Percentiles rank a stretch among this genome's conserved stretches.
phyloP scores from a whole-genome alignment of 345 rosid genomes.

The Eucalyptus pauciflora region DNA sequence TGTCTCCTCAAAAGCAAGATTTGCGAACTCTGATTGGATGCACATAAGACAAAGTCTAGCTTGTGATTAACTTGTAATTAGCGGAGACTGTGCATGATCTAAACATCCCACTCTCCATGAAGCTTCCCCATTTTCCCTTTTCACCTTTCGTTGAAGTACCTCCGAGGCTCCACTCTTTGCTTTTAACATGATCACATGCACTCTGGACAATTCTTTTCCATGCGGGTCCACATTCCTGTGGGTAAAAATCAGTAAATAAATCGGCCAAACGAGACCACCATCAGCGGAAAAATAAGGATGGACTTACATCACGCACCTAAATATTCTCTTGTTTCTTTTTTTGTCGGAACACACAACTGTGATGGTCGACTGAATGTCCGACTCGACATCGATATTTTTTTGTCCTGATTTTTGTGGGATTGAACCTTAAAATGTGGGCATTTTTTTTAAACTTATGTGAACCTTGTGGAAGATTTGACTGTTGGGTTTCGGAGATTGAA shows the following conservation, averaged over 20 bases:
- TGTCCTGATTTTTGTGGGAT: background rate
- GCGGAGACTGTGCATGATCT: background rate
- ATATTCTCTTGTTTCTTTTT: background rate
- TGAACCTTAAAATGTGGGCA: background rate
- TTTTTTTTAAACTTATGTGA: background rate
- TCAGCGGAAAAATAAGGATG: background rate
- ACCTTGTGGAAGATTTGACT: background rate
- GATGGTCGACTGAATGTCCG: background rate
- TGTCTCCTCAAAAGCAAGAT: background rate
- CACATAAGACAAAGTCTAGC: background rate
- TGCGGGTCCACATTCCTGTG: background rate
- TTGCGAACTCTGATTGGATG: background rate
- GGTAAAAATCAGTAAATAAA: background rate
- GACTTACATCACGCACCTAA: background rate
- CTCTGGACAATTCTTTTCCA: background rate
- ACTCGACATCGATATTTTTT: background rate
- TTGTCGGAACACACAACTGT: background rate
- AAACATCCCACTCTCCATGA: background rate
- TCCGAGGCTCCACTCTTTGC: background rate
- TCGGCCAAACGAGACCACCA: background rate
- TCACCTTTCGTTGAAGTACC: background rate
- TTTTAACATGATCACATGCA: background rate
- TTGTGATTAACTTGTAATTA: background rate
- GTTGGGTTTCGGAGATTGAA: background rate
- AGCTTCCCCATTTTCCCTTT: background rate